Percentiles rank a stretch among this genome's conserved stretches.
Evolutionary conservation across 257 asterid genomes (phyloP).

Genomic region (Gardenia jasminoides): DNA sequence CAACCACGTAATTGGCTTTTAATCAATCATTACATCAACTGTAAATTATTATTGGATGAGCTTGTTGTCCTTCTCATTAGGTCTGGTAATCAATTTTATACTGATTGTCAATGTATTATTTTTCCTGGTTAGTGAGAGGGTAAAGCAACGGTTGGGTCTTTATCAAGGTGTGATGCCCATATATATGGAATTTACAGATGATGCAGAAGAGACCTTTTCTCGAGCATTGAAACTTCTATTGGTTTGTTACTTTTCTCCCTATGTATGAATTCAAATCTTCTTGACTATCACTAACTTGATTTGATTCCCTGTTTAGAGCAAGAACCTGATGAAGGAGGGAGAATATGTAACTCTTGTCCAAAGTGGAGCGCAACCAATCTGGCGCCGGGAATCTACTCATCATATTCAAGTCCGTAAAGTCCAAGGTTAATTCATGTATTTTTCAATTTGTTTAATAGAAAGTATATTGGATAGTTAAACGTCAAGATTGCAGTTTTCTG

Average conservation of each 20-base stretch:
- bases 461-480: neutral
- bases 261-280: neutral
- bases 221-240: slow-evolving; percentile 75
- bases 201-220: slow-evolving; percentile 85
- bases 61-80: neutral
- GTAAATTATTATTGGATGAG: neutral
- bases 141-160: slow-evolving; percentile 82
- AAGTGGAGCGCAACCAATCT: slow-evolving; percentile 98
- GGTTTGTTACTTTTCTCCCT: slow-evolving; percentile 42
- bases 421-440: slow-evolving; percentile 45
- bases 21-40: no score
- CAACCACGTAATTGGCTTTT: neutral
- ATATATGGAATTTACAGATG: slow-evolving; percentile 80
- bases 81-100: neutral
- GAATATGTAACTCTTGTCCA: slow-evolving; percentile 90
- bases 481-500: neutral
- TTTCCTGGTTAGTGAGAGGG: slow-evolving; percentile 61
- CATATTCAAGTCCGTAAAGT: slow-evolving; percentile 95
- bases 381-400: slow-evolving; percentile 93
- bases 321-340: slow-evolving; percentile 69
- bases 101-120: neutral
- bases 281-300: neutral
- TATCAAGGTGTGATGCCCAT: slow-evolving; percentile 93
- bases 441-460: slow-evolving; percentile 1
- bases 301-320: slow-evolving; percentile 39